These are phyloP conservation scores for Turnera subulata DNA, from an alignment of 345 rosid genomes.

Conservation along the genomic window DNA sequence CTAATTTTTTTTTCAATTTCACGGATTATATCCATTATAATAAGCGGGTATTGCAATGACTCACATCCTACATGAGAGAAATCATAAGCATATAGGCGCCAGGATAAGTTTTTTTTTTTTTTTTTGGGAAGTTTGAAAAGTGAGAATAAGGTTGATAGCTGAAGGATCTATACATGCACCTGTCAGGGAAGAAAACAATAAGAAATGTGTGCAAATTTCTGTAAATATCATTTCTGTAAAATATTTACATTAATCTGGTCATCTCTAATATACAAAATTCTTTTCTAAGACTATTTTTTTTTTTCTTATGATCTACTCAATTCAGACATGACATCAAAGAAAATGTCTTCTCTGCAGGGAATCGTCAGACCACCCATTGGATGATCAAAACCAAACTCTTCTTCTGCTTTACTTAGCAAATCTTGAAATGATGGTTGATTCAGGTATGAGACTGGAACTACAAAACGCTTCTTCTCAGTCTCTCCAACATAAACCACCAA, in stretches of 20 bases:
- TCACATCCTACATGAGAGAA: too few species aligned
- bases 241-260: neutral
- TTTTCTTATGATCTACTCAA: constrained; percentile 6
- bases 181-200: too few species aligned
- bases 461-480: constrained; percentile 30
- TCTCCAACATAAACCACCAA: constrained; percentile 41
- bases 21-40: too few species aligned
- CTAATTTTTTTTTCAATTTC: too few species aligned
- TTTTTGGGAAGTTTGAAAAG: too few species aligned
- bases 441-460: constrained; percentile 35
- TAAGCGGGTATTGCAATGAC: too few species aligned
- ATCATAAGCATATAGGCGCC: too few species aligned
- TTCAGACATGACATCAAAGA: neutral
- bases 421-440: constrained; percentile 39
- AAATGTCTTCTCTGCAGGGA: constrained; percentile 7
- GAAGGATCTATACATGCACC: too few species aligned
- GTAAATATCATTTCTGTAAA: too few species aligned
- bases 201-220: too few species aligned
- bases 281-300: neutral
- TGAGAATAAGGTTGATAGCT: too few species aligned
- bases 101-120: too few species aligned
- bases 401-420: constrained; percentile 17
- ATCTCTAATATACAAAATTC: neutral
- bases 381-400: constrained; percentile 13
- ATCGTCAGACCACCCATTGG: constrained; percentile 10